phyloP scores from a whole-genome alignment of 2,329 filamentous ascomycete genomes.

The Beauveria rudraprayagi region DNA sequence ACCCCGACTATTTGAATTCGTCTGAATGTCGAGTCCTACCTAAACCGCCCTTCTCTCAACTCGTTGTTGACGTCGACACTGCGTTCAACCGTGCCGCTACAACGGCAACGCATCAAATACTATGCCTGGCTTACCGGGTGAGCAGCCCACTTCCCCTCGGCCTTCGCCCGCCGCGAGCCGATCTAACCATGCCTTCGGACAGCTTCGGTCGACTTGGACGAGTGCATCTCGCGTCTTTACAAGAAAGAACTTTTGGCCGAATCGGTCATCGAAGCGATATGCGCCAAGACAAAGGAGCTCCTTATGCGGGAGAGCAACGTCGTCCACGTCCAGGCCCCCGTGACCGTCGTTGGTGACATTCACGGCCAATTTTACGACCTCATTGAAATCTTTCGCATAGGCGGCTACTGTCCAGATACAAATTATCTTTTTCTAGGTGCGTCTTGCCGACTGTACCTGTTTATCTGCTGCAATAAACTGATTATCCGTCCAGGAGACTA shows the following conservation, averaged over 20 bases:
- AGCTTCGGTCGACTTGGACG: conserved; percentile 96
- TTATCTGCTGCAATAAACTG: background rate
- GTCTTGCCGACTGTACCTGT: conserved; percentile 18
- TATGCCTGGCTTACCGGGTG: conserved; percentile 53
- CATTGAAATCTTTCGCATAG: conserved; percentile 99
- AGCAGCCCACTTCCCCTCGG: conserved; percentile 19
- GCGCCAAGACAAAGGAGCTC: conserved; percentile 96
- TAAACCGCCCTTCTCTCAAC: background rate
- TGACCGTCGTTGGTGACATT: conserved; percentile 97
- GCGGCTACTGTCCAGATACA: conserved; percentile 93
- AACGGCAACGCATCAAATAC: conserved; percentile 9
- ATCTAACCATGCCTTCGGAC: conserved; percentile 11
- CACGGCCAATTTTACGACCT: conserved; percentile 98
- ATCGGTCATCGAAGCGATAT: conserved; percentile 97
- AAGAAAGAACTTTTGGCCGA: conserved; percentile 95
- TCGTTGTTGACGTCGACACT: background rate
- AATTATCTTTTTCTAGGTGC: conserved; percentile 99
- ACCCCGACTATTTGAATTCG: background rate
- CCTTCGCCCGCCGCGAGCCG: background rate
- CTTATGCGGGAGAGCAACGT: conserved; percentile 99
- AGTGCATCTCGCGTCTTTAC: conserved; percentile 95
- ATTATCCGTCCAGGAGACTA: conserved; percentile 65
- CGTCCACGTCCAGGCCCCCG: conserved; percentile 88
- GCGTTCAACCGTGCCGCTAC: background rate
- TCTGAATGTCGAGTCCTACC: no score